Percentiles rank a stretch among this genome's conserved stretches.
Conservation (phyloP, 1,284 basidiomycete species). For the Sporisorium scitamineum region DNA sequence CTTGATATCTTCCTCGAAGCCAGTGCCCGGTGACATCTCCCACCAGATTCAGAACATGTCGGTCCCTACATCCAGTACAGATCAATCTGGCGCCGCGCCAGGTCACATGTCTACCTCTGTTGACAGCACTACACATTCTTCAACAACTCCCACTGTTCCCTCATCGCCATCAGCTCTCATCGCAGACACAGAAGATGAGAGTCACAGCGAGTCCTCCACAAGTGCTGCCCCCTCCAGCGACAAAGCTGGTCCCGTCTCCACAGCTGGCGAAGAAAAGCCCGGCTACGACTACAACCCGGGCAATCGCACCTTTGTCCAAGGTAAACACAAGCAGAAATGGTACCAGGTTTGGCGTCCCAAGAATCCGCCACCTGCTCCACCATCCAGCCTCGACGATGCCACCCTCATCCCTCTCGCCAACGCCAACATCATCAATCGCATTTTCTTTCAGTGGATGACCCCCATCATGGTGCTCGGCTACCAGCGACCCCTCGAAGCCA, state of each 20-base stretch:
- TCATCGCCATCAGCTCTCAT: background rate
- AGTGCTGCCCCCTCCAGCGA: constrained; percentile 35
- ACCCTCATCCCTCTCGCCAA: constrained; percentile 73
- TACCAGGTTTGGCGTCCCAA: constrained; percentile 66
- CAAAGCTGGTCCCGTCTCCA: constrained; percentile 18
- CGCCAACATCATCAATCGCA: constrained; percentile 73
- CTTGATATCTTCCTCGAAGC: background rate
- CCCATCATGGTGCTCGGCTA: constrained; percentile 78
- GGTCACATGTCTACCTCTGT: background rate
- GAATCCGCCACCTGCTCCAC: constrained; percentile 62
- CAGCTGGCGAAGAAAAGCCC: constrained; percentile 26
- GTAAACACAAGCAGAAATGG: constrained; percentile 62
- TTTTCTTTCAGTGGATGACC: constrained; percentile 81
- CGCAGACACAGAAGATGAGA: constrained; percentile 32
- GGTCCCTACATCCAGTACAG: background rate
- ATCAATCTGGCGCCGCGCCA: constrained; percentile 5
- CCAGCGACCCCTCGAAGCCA: constrained; percentile 81
- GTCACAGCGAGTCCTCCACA: constrained; percentile 33
- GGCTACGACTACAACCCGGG: constrained; percentile 59
- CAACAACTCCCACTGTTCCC: constrained; percentile 2
- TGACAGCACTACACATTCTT: background rate
- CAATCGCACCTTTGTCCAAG: constrained; percentile 50
- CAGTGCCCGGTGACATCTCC: background rate
- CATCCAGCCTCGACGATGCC: constrained; percentile 74
- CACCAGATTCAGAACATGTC: background rate